A percentile compares a stretch with the other conserved stretches of the same genome.
phyloP scores from a whole-genome alignment of 192 early-diverging fungal genomes.

The Podila epigama region DNA sequence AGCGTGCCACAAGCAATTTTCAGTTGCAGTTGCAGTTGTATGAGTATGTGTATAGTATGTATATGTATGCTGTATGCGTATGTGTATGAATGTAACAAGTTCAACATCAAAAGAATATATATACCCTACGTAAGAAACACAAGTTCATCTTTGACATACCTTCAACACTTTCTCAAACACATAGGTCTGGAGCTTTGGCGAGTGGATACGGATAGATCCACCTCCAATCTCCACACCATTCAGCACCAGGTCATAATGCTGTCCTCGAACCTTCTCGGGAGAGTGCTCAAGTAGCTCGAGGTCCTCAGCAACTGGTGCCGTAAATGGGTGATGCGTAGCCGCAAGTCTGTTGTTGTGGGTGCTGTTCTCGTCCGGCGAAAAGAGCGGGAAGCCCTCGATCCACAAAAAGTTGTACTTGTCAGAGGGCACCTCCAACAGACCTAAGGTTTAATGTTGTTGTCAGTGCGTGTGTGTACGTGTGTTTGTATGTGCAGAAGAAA shows the following conservation, averaged over 20 bases:
- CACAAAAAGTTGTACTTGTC: constrained; percentile 77
- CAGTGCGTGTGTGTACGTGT: background rate
- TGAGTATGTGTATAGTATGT: too few species aligned
- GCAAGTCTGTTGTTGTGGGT: constrained; percentile 42
- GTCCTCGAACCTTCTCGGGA: constrained; percentile 74
- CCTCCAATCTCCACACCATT: constrained; percentile 94
- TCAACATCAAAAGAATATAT: background rate
- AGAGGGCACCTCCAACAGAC: constrained; percentile 54
- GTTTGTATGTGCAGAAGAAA: too few species aligned
- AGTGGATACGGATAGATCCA: constrained; percentile 89
- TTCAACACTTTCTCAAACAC: constrained; percentile 78
- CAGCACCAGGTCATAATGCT: constrained; percentile 91
- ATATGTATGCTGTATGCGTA: background rate
- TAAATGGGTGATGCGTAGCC: constrained; percentile 94
- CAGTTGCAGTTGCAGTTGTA: too few species aligned
- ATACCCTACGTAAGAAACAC: background rate
- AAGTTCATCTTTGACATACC: constrained; percentile 34
- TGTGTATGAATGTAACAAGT: background rate
- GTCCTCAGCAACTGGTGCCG: constrained; percentile 78
- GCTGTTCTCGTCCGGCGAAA: constrained; percentile 72
- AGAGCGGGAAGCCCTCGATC: constrained; percentile 91
- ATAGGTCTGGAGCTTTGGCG: constrained; percentile 73
- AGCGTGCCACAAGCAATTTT: too few species aligned
- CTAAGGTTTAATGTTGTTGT: constrained; percentile 20
- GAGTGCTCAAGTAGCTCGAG: constrained; percentile 65